These are phyloP conservation scores for Nakazawaea ishiwadae DNA, from an alignment of 805 yeast species.

Conservation along the genomic window DNA sequence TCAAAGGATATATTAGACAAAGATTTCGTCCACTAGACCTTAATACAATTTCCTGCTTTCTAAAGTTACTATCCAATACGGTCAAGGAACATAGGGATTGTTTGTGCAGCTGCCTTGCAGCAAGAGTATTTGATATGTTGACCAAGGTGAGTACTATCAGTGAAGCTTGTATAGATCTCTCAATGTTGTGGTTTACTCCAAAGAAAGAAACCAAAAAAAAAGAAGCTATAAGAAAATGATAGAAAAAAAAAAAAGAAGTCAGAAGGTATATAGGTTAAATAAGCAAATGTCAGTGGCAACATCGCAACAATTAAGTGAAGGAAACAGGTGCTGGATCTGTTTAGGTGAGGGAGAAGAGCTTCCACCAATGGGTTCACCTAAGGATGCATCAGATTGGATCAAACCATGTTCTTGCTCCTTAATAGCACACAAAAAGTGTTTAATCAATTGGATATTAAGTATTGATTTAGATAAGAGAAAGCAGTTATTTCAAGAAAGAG, in stretches of 20 bases:
- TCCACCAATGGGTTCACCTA: constrained; percentile 25
- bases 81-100: too few relatives aligned
- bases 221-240: neutral
- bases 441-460: constrained; percentile 36
- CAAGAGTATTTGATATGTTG: too few relatives aligned
- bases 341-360: constrained; percentile 24
- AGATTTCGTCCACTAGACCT: too few relatives aligned
- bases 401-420: constrained; percentile 41
- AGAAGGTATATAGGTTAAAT: constrained; percentile 48
- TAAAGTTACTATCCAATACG: too few relatives aligned
- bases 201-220: too few relatives aligned
- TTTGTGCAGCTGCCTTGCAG: too few relatives aligned
- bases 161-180: too few relatives aligned
- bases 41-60: too few relatives aligned
- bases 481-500: neutral
- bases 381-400: constrained; percentile 34
- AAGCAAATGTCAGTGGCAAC: constrained; percentile 57
- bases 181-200: too few relatives aligned
- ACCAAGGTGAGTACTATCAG: too few relatives aligned
- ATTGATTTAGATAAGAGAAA: constrained; percentile 20
- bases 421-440: constrained; percentile 40
- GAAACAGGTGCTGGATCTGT: constrained; percentile 23
- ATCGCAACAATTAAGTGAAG: constrained; percentile 43
- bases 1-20: too few relatives aligned
- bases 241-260: constrained; percentile 34